These are phyloP conservation scores for Petunia hybrid DNA, from an alignment of 305 asterid genomes.

Conservation along the genomic window DNA sequence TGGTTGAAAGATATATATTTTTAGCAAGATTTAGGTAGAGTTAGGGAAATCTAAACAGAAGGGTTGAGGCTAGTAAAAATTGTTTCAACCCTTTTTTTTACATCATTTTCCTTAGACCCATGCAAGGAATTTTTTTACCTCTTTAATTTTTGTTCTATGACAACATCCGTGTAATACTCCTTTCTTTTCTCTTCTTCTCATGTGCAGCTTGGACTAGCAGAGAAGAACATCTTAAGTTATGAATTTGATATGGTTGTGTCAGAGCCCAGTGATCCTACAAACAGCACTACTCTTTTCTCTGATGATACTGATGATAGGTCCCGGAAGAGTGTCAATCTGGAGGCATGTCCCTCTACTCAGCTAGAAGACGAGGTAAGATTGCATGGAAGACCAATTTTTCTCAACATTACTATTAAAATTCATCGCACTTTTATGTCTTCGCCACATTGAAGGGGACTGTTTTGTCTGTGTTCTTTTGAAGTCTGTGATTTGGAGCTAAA, in stretches of 20 bases:
- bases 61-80: too few species aligned
- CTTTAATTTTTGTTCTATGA: not conserved
- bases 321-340: slow-evolving; percentile 65
- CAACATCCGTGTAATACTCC: not conserved
- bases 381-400: not conserved
- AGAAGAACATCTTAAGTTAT: slow-evolving; percentile 83
- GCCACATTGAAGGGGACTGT: not conserved
- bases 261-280: slow-evolving; percentile 93
- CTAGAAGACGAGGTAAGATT: slow-evolving; percentile 72
- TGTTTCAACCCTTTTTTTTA: too few species aligned
- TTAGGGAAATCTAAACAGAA: too few species aligned
- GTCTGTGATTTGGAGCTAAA: too few species aligned
- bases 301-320: slow-evolving; percentile 90
- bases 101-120: too few species aligned
- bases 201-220: slow-evolving; percentile 90
- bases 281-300: slow-evolving; percentile 90
- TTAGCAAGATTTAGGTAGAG: not conserved
- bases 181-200: slow-evolving; percentile 17
- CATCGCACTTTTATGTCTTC: not conserved
- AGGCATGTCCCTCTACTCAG: slow-evolving; percentile 54
- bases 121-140: too few species aligned
- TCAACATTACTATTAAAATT: not conserved
- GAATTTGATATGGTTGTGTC: slow-evolving; percentile 80
- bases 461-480: not conserved
- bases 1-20: not conserved